Evolutionary conservation across 2,329 filamentous ascomycete species (phyloP), one percentile per base, ranked within the genome.

Genomic region (Cercospora beticola): DNA sequence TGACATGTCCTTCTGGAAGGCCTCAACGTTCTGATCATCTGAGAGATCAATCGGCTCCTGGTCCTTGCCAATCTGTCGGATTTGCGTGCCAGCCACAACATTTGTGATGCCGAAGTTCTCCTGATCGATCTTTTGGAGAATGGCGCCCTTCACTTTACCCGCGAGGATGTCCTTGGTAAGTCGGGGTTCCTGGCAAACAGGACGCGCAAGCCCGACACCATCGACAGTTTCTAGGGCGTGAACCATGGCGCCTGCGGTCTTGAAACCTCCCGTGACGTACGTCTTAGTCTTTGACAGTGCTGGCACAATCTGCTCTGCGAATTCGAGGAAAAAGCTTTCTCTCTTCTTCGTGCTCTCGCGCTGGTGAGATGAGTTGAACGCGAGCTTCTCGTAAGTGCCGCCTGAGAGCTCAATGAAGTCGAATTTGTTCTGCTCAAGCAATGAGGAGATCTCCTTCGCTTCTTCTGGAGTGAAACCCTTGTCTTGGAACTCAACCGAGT

Each of bases 321-420:
- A 88, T 10, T 88, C 86, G 40, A 88, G 74, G 81, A 89, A 89
- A 81, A 88, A 89, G 14, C 73, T 73, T 57, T 78, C 76, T 4
- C 78, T 74, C 78, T 85, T 84, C 76, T 82, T 82, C 12, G 86
- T 88, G 16, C 81, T 84, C 54, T 88, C 86, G 60, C 82, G 80
- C 77, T 83, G 81, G 74, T 87, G 84, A 1, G 72, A 73, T 74
- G 87, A 84, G 3, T 72, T 72, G 70, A 88, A 87, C 0, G 82
- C 85, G 0, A 86, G 74, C 18, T 80, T 77, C 77, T 89, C 84
- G 73, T 88, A 88, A 0, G 87, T 89, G 7, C 88, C 88, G 12
- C 88, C 87, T 0, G 81, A 85, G 0, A 89, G 80, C 78, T 89
- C 87, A 12, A 89, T 86, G 71, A 87, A 86, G 76, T 87, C 82